Base-by-base conservation (phyloP, 306 rosid genomes). In the Casuarina equisetifolia region DNA sequence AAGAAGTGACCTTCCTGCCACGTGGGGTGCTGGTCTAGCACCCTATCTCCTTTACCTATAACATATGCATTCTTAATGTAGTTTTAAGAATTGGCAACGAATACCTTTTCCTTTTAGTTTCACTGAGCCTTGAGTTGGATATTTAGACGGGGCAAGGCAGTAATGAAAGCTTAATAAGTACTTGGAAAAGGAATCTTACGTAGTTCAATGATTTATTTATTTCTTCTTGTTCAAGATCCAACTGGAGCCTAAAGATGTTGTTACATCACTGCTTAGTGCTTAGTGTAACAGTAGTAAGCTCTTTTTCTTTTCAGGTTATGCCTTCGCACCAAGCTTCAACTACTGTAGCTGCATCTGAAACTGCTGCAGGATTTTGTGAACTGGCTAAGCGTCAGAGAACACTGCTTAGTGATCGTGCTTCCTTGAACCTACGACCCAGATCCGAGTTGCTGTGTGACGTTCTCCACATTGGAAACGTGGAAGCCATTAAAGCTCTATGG, bases 251-350 rank as follows among this genome's bases (percentile, higher is more conserved):
- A 42, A 17, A 66, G 49, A 42, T 16, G 10, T 42, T 32, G 3
- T 11, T 16, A 42, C 25, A 66, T 64, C 8, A 38, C 69, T 39
- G 1, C 19, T 63, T 63, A 53, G n/a, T n/a, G n/a, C n/a, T n/a
- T n/a, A n/a, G n/a, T 12, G 19, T 62, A 13, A 4, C 5, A n/a
- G n/a, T 62, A 32, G 9, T 62, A 62, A 62, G 39, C 19, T 68
- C 75, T n/a, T 80, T 55, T 35, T 38, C 17, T 46, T 71, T 51
- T 58, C 69, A 48, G 82, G 77, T 51, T 59, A 35, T 59, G 62
- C 68, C 76, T 50, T 52, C 25, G 59, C 48, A 5, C 16, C 66
- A 39, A 62, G 54, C 49, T 51, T 73, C 75, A 72, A 66, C 81
- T 38, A 46, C 25, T 19, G 82, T 40, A 76, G 70, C 61, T 44